Conservation (phyloP, 2,329 filamentous ascomycete genomes). For the Claviceps sp. region DNA sequence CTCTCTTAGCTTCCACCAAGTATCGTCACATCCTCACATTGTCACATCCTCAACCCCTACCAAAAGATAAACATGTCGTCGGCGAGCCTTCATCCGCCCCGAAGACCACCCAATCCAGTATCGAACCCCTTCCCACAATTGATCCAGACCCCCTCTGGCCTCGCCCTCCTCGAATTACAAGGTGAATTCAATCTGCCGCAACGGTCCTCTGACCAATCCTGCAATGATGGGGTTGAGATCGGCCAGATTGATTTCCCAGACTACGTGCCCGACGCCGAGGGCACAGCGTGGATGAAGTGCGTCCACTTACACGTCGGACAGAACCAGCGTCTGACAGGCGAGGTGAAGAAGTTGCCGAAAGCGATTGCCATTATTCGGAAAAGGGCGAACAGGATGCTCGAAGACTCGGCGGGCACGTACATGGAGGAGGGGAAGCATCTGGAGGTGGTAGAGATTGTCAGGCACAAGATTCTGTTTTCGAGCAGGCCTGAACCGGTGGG, state of each 20-base stretch:
- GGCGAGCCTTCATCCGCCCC: conserved; percentile 27
- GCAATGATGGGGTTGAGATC: conserved; percentile 28
- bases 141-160: conserved; percentile 75
- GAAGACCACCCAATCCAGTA: conserved; percentile 10
- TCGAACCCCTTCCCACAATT: conserved; percentile 58
- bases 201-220: conserved; percentile 17
- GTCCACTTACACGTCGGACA: conserved; percentile 80
- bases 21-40: no score
- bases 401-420: conserved; percentile 26
- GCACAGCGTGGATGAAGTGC: conserved; percentile 74
- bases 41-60: background rate
- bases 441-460: conserved; percentile 78
- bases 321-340: conserved; percentile 78
- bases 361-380: conserved; percentile 67
- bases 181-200: conserved; percentile 69
- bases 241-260: conserved; percentile 70
- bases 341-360: conserved; percentile 73
- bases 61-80: conserved; percentile 19
- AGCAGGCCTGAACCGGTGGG: conserved; percentile 75
- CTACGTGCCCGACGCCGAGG: conserved; percentile 35
- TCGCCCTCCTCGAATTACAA: conserved; percentile 86
- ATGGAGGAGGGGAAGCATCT: conserved; percentile 36
- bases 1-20: background rate
- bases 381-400: conserved; percentile 30
- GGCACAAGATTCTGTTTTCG: conserved; percentile 76